Base-by-base conservation (phyloP, 164 flowering plant species). In the Chloranthus sessilifolius region DNA sequence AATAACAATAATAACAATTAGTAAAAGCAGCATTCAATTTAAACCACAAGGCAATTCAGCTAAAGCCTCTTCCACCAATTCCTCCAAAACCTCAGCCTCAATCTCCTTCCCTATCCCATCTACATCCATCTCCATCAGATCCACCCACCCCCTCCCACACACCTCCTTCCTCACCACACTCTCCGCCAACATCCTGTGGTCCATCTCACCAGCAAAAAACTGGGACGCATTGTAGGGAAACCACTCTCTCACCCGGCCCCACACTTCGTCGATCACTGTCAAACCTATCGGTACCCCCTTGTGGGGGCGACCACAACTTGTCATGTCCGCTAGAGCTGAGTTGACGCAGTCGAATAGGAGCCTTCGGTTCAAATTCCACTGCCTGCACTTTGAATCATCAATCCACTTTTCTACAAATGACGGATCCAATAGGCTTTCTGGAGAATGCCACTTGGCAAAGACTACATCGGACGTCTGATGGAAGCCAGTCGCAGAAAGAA, bases 301-400 rank as follows among this genome's bases (percentile, higher is more conserved):
- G 30, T 37, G 36, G 10, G 45, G 30, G 2, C 62, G 26, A 24
- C 37, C 47, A 34, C 47, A 35, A 2, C 66, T 66, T 6, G 67
- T 46, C 33, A 79, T 67, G n/a, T 84, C 83, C 35, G 68, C 53
- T 14, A 92, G 52, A 2, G 83, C 89, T 47, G 69, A 81, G 63
- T 92, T 88, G 1, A 88, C 88, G 57, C 83, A 76, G 52, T 92
- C 99, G 21, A 74, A 88, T 4, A 80, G 68, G 28, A 92, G 97
- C 72, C 79, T 79, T 22, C 71, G 60, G 15, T 61, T 79, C 40
- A 92, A 88, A 60, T 86, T 66, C 51, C 58, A 34, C 22, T 77
- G 85, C 63, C 89, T 72, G 61, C 78, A 73, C 60, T 66, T 82
- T 1, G 76, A 81, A 62, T 81, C 87, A 3, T 66, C 67, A 17